Percentiles rank a stretch among this genome's conserved stretches.
phyloP scores from a whole-genome alignment of 2,329 filamentous ascomycete species.

The Alternaria rosae region DNA sequence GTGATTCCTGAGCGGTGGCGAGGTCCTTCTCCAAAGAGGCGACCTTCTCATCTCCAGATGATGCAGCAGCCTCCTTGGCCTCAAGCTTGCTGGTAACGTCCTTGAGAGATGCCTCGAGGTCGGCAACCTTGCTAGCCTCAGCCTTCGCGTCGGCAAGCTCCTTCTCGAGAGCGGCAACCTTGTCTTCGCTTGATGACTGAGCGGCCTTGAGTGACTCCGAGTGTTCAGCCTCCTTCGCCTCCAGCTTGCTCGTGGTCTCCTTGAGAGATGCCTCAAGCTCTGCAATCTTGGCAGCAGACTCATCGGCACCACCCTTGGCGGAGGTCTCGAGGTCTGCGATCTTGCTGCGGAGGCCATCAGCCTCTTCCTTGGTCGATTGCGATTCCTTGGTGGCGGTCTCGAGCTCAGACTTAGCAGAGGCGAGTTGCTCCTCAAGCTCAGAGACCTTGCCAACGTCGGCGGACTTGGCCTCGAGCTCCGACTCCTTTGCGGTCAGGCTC shows the following conservation, averaged over 20 bases:
- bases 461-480: conserved; percentile 27
- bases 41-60: conserved; percentile 32
- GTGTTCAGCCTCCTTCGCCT: conserved; percentile 23
- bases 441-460: conserved; percentile 28
- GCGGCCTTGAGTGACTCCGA: conserved; percentile 23
- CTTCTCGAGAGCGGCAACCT: conserved; percentile 20
- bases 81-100: conserved; percentile 27
- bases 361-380: conserved; percentile 26
- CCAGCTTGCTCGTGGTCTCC: conserved; percentile 21
- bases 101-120: conserved; percentile 33
- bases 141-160: conserved; percentile 30
- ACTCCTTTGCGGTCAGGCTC: conserved; percentile 29
- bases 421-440: conserved; percentile 27
- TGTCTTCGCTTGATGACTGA: conserved; percentile 22
- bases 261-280: conserved; percentile 30
- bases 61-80: conserved; percentile 29
- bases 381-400: conserved; percentile 21
- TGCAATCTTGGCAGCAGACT: conserved; percentile 23
- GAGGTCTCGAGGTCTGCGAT: conserved; percentile 29
- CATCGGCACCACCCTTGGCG: conserved; percentile 21
- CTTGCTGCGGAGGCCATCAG: conserved; percentile 23
- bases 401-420: conserved; percentile 24
- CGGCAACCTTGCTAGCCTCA: conserved; percentile 36
- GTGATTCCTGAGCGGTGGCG: conserved; percentile 30
- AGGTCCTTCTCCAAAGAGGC: conserved; percentile 38